Percentiles rank a stretch among this genome's conserved stretches.
Conservation (phyloP, 495 filamentous ascomycete species). For the Wilcoxina mikolae region DNA sequence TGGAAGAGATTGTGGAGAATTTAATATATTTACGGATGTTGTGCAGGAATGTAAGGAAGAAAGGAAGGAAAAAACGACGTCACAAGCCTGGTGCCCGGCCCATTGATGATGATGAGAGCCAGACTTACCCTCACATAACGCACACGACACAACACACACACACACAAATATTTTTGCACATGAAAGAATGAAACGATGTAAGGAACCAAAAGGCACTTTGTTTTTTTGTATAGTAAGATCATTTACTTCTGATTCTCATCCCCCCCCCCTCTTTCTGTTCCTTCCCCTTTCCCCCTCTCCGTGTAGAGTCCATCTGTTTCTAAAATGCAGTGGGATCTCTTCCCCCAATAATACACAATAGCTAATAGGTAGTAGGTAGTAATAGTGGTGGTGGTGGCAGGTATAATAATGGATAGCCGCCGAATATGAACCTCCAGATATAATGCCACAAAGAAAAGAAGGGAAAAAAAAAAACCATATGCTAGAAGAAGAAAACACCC, state of each 20-base stretch:
- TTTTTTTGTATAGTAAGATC: background rate
- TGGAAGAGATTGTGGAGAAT: too few relatives aligned
- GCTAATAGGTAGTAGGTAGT: slow-evolving; percentile 10
- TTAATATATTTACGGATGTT: too few relatives aligned
- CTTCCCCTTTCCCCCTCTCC: background rate
- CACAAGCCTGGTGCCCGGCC: background rate
- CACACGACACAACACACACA: too few relatives aligned
- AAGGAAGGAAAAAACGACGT: too few relatives aligned
- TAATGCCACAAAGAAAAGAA: slow-evolving; percentile 11
- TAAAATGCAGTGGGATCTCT: background rate
- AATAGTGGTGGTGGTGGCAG: background rate
- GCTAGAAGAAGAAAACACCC: slow-evolving; percentile 16
- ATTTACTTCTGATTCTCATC: background rate
- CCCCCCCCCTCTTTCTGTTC: background rate
- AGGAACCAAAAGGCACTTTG: too few relatives aligned
- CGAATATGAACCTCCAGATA: background rate
- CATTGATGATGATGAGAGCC: background rate
- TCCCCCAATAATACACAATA: slow-evolving; percentile 11
- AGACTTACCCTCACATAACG: background rate
- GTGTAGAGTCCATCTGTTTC: background rate
- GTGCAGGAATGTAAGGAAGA: too few relatives aligned
- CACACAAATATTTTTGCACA: background rate
- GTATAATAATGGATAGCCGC: background rate
- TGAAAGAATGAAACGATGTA: background rate
- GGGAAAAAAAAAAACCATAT: slow-evolving; percentile 14